Base-by-base conservation (phyloP, 2,329 filamentous ascomycete genomes). In the Parasarocladium wereldwijsianum region DNA sequence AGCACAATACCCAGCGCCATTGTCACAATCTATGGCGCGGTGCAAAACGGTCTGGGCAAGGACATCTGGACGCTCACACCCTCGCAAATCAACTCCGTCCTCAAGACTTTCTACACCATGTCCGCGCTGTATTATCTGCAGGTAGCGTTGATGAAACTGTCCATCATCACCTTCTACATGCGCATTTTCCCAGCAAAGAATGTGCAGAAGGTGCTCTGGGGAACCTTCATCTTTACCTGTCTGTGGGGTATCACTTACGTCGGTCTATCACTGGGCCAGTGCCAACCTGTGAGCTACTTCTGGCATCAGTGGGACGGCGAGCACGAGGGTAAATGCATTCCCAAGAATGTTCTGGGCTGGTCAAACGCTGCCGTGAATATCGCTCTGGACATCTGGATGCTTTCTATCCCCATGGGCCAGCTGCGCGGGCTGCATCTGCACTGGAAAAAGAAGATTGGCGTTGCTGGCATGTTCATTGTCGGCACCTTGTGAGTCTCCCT, bases 291-390 rank as follows among this genome's bases (percentile, higher is more conserved):
- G 16, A 42, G 41, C 8, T 58, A 52, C 33, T 62, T 59, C 39
- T 72, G 67, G 67, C 52, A 43, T 0, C 44, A 45, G 14, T 70
- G 65, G 65, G 58, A 63, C 24, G 58, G 55, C 3, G 39, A 55
- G 35, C 51, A 57, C 24, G 18, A 44, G 3, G 65, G 65, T 1
- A 41, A 34, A 3, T 70, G 66, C 37, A 44, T 62, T 9, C 50
- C 61, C 28, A 43, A 57, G 26, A 64, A 62, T 35, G 43, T 49
- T 2, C 45, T 64, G n/a, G 52, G 47, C 1, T 69, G 60, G 60
- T 47, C 56, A 4, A 59, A 62, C 17, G 64, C 64, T 0, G 53
- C 42, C 2, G 52, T 63, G 29, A 61, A 58, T 32, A 66, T 70
- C 31, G 44, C 44, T 1, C 45, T 64, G 16, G 65, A 70, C 34